phyloP scores from a whole-genome alignment of 352 stramenopile species.

The Aphanomyces euteiches region DNA sequence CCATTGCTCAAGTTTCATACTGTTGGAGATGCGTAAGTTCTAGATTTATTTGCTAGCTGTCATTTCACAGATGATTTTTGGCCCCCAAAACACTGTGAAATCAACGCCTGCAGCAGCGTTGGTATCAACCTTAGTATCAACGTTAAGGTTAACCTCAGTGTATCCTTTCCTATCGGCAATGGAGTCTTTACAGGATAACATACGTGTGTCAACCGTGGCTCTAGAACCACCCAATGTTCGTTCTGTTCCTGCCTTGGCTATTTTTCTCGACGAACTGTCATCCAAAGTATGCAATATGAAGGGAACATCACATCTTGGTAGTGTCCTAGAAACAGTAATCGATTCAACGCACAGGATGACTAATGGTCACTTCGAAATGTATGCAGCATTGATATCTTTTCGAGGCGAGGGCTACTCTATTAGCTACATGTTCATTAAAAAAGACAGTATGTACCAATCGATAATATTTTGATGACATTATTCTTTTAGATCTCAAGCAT shows the following conservation, averaged over 20 bases:
- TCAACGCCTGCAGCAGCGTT: too few relatives aligned
- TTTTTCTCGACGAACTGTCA: neutral
- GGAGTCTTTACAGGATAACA: too few relatives aligned
- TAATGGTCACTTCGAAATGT: constrained; percentile 2
- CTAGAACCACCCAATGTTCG: too few relatives aligned
- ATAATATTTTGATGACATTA: neutral
- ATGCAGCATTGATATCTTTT: constrained; percentile 2
- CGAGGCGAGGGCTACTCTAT: neutral
- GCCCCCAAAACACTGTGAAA: neutral
- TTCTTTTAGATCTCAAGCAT: neutral
- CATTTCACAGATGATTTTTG: constrained; percentile 5
- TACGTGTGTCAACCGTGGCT: too few relatives aligned
- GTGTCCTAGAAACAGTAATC: neutral
- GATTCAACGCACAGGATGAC: constrained; percentile 5
- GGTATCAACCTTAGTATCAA: too few relatives aligned
- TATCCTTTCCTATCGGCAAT: too few relatives aligned
- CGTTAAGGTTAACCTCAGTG: too few relatives aligned
- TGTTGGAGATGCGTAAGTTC: neutral
- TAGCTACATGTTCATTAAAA: constrained; percentile 1
- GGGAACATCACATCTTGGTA: neutral
- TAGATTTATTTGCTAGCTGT: neutral
- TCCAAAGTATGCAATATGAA: neutral
- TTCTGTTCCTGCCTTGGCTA: neutral
- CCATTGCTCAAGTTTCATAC: constrained; percentile 2
- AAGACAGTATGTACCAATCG: neutral